A percentile compares a stretch with the other conserved stretches of the same genome.
Evolutionary conservation across 305 asterid species (phyloP).

Genomic region (Rubia occidens): DNA sequence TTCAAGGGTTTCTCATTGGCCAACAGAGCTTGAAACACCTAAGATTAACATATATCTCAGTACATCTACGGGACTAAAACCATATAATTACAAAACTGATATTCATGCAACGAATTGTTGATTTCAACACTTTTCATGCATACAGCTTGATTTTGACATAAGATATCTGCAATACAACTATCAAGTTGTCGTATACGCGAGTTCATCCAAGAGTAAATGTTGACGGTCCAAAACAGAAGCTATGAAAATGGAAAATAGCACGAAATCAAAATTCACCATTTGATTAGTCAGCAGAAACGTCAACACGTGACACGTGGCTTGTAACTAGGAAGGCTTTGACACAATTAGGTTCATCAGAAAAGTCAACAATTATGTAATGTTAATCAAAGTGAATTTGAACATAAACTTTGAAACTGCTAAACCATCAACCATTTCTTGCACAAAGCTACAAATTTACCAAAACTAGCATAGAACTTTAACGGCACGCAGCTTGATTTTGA

Average conservation of each 20-base stretch:
- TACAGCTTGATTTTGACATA: background rate
- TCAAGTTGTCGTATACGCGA: background rate
- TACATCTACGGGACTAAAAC: background rate
- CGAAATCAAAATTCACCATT: background rate
- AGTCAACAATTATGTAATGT: too few species aligned
- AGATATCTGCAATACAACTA: background rate
- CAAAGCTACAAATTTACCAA: background rate
- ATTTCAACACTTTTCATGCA: background rate
- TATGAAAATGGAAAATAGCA: background rate
- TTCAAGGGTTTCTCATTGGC: background rate
- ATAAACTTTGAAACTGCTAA: background rate
- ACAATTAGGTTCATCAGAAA: too few species aligned
- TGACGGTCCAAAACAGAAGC: background rate
- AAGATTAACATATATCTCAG: background rate
- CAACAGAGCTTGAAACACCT: background rate
- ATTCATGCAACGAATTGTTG: background rate
- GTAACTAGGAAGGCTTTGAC: too few species aligned
- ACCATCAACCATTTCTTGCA: background rate
- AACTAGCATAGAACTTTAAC: background rate
- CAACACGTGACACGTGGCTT: background rate
- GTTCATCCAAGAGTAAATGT: background rate
- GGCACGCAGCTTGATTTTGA: background rate
- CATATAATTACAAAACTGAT: background rate
- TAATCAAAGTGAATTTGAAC: background rate
- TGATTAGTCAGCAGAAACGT: background rate